These are phyloP conservation scores for Boletus reticuloceps DNA, from an alignment of 768 basidiomycete genomes.

Conservation along the genomic window DNA sequence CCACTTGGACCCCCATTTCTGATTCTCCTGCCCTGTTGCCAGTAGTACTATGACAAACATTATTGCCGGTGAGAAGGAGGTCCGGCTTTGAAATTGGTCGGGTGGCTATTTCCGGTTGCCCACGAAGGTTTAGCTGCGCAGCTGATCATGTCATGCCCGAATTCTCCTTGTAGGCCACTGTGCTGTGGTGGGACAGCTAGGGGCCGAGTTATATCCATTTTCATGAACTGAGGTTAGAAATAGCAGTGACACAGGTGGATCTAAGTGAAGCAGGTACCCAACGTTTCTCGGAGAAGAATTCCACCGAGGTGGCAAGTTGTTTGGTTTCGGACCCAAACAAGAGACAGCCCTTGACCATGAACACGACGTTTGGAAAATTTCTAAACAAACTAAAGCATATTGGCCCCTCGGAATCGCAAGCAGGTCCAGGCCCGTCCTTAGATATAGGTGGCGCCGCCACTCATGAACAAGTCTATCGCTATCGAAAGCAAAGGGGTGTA, in stretches of 20 bases:
- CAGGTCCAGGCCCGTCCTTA: background rate
- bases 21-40: slow-evolving; percentile 1
- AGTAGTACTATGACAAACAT: background rate
- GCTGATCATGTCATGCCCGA: slow-evolving; percentile 1
- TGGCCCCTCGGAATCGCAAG: background rate
- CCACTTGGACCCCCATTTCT: background rate
- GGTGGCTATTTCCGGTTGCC: background rate
- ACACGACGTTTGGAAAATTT: slow-evolving; percentile 7
- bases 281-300: no score
- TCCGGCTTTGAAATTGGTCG: slow-evolving; percentile 9
- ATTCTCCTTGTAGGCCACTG: no score
- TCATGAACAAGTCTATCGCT: slow-evolving; percentile 42
- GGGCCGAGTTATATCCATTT: no score
- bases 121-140: background rate
- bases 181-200: no score
- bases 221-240: no score
- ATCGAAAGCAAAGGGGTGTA: slow-evolving; percentile 75
- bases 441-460: slow-evolving; percentile 5
- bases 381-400: slow-evolving; percentile 16
- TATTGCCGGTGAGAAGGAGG: background rate
- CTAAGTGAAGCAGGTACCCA: no score
- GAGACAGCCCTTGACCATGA: slow-evolving; percentile 8
- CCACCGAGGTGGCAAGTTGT: background rate
- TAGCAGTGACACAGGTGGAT: no score
- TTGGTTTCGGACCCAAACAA: slow-evolving; percentile 20